A percentile compares a stretch with the other conserved stretches of the same genome.
Evolutionary conservation across 169 alveolate species (phyloP).

Genomic region (Plasmodium coatneyi): DNA sequence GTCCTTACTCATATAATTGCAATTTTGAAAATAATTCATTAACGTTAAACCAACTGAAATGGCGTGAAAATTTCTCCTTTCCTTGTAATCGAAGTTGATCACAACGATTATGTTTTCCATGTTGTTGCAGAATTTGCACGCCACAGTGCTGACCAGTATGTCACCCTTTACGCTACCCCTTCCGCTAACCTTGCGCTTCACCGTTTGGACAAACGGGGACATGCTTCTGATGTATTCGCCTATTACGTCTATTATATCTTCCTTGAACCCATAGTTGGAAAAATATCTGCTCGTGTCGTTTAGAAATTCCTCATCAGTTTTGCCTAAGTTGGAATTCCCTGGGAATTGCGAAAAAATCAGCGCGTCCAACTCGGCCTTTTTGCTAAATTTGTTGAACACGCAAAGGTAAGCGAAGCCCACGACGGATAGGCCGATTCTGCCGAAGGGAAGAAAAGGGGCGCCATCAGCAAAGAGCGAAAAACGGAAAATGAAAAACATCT

Average conservation of each 20-base stretch:
- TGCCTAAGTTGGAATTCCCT: conserved; percentile 44
- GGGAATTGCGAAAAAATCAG: conserved; percentile 48
- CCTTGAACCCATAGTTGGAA: conserved; percentile 16
- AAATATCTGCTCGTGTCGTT: conserved; percentile 28
- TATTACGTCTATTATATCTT: conserved; percentile 39
- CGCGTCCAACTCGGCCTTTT: conserved; percentile 54
- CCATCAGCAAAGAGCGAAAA: neutral
- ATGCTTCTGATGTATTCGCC: conserved; percentile 12
- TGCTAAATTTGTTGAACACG: conserved; percentile 29
- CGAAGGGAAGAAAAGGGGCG: neutral
- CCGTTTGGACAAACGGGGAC: conserved; percentile 7
- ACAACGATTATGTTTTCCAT: conserved; percentile 65
- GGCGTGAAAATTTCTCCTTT: conserved; percentile 67
- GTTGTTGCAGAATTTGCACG: conserved; percentile 65
- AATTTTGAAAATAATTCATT: conserved; percentile 33
- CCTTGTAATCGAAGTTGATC: conserved; percentile 69
- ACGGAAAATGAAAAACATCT: neutral
- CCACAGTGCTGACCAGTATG: conserved; percentile 35
- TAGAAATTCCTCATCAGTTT: conserved; percentile 31
- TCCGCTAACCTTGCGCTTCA: conserved; percentile 4
- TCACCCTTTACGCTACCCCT: neutral
- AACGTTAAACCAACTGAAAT: conserved; percentile 60
- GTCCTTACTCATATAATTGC: conserved; percentile 75
- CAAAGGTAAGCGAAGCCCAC: conserved; percentile 44
- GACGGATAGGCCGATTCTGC: conserved; percentile 24